These are phyloP conservation scores for Cyclanthera cordifolia DNA, from an alignment of 306 rosid genomes.

Conservation along the genomic window DNA sequence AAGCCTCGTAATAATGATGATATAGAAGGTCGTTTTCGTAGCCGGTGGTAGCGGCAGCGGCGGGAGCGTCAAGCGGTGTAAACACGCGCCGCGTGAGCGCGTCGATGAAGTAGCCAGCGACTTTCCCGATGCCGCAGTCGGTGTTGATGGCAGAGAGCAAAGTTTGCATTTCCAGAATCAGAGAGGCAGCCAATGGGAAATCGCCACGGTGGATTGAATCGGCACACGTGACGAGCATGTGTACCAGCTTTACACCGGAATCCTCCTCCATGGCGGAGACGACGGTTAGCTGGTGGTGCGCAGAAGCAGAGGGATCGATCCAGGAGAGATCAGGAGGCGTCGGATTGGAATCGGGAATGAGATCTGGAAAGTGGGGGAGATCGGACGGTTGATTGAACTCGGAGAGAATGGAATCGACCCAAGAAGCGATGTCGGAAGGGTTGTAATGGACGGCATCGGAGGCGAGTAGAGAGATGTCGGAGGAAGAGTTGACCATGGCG, in stretches of 20 bases:
- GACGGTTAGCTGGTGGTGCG: constrained; percentile 20
- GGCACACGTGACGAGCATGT: constrained; percentile 72
- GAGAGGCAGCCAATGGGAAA: constrained; percentile 48
- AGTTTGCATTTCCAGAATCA: constrained; percentile 64
- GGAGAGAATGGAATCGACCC: constrained; percentile 75
- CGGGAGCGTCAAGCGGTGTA: constrained; percentile 8
- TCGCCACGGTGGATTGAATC: constrained; percentile 67
- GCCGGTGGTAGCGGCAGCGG: constrained; percentile 3
- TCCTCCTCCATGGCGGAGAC: constrained; percentile 62
- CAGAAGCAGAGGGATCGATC: constrained; percentile 19
- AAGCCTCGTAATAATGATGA: constrained; percentile 76
- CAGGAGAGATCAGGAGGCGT: constrained; percentile 13
- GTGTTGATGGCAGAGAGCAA: constrained; percentile 46
- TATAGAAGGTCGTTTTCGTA: constrained; percentile 51
- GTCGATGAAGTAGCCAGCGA: constrained; percentile 72
- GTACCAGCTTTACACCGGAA: constrained; percentile 70
- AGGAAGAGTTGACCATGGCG: constrained; percentile 46
- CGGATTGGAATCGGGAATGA: constrained; percentile 12
- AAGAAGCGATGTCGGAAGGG: constrained; percentile 58
- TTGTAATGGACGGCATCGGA: constrained; percentile 51
- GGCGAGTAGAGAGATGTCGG: constrained; percentile 48
- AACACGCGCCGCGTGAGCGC: constrained; percentile 65
- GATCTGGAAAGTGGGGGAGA: constrained; percentile 31
- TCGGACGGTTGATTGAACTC: constrained; percentile 50
- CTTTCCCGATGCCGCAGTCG: constrained; percentile 74